Percentiles rank a stretch among this genome's conserved stretches.
Conservation (phyloP, 441 rosid genomes). For the Mallotus repandus region DNA sequence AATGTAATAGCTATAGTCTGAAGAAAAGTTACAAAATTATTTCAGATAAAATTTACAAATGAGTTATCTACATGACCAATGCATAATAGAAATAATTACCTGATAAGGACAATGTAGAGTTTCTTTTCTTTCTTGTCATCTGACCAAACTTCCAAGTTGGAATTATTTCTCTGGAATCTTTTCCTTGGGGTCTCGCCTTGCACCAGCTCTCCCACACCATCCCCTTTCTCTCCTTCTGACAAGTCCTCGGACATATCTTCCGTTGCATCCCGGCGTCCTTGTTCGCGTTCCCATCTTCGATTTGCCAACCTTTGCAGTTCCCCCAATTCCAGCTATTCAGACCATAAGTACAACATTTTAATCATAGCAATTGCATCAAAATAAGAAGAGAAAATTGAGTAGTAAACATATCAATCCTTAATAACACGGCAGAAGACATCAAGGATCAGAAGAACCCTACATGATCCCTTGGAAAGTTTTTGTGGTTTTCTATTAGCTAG, state of each 20-base stretch:
- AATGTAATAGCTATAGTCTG: background rate
- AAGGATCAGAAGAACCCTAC: background rate
- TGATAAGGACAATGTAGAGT: slow-evolving; percentile 85
- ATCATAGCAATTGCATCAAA: slow-evolving; percentile 12
- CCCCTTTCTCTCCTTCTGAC: slow-evolving; percentile 96
- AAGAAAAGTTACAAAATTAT: no score
- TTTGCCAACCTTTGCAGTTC: slow-evolving; percentile 57
- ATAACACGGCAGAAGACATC: background rate
- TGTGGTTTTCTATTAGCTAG: background rate
- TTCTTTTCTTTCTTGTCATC: slow-evolving; percentile 93
- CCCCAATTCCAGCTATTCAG: slow-evolving; percentile 72
- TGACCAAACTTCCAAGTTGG: slow-evolving; percentile 86
- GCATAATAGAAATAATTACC: slow-evolving; percentile 35
- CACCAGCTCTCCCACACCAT: slow-evolving; percentile 53
- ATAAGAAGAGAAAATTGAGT: background rate
- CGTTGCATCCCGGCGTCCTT: slow-evolving; percentile 73
- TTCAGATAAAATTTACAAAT: no score
- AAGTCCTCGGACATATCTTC: slow-evolving; percentile 93
- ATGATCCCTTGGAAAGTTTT: background rate
- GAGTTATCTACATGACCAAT: background rate
- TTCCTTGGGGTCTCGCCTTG: slow-evolving; percentile 62
- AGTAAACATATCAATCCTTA: background rate
- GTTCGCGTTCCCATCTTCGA: slow-evolving; percentile 76
- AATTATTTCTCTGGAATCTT: slow-evolving; percentile 57
- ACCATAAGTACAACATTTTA: slow-evolving; percentile 21